Evolutionary conservation across 78 protist genomes (phyloP).

Genomic region (Dictyostelium brefeldianum): DNA sequence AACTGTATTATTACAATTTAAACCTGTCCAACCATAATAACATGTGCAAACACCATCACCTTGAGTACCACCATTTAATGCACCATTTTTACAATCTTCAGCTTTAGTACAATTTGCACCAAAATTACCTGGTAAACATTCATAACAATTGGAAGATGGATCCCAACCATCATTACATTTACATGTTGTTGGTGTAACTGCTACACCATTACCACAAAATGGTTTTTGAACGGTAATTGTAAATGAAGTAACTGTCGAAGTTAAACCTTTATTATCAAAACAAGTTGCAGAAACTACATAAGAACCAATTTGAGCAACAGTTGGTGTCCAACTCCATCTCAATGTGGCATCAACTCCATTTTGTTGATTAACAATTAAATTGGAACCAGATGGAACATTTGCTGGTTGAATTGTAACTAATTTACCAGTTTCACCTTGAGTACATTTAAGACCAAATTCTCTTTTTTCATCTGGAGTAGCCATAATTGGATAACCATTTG

Average conservation of each 20-base stretch:
- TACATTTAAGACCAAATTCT: not conserved
- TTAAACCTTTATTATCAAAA: constrained; percentile 7
- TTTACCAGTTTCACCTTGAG: not conserved
- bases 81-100: constrained; percentile 53
- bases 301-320: not conserved
- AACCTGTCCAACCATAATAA: constrained; percentile 55
- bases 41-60: constrained; percentile 70
- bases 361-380: not conserved
- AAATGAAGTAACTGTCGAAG: constrained; percentile 32
- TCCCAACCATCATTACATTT: constrained; percentile 44
- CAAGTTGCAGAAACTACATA: constrained; percentile 39
- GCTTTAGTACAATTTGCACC: constrained; percentile 31
- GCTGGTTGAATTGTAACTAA: constrained; percentile 1
- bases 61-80: constrained; percentile 11
- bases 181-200: not conserved
- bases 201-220: constrained; percentile 48
- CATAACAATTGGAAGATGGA: constrained; percentile 34
- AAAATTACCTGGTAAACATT: constrained; percentile 18
- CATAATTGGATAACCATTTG: too few species aligned
- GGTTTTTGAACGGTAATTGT: constrained; percentile 29
- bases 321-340: not conserved
- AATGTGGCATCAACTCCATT: constrained; percentile 8
- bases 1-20: not conserved
- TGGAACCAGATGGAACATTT: constrained; percentile 20
- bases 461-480: too few species aligned